Conservation (phyloP, 2,329 filamentous ascomycete species). For the Chaetomium olivaceum region DNA sequence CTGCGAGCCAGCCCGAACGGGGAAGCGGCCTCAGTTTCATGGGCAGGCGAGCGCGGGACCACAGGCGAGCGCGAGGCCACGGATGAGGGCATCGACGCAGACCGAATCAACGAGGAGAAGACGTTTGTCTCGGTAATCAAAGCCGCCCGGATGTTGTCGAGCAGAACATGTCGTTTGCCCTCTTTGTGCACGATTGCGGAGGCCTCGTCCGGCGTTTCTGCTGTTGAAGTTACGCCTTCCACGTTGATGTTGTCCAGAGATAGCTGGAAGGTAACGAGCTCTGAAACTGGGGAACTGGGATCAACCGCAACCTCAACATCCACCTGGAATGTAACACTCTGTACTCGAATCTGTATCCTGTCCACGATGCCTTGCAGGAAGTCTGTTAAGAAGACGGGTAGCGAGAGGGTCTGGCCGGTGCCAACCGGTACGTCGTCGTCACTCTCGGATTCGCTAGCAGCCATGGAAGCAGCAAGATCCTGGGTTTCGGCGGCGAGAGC, state of each 20-base stretch:
- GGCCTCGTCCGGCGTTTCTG: conserved; percentile 35
- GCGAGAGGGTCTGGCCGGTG: conserved; percentile 68
- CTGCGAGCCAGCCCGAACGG: conserved; percentile 21
- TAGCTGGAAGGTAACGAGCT: conserved; percentile 65
- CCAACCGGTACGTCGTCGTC: conserved; percentile 64
- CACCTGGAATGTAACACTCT: conserved; percentile 64
- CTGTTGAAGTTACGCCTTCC: conserved; percentile 60
- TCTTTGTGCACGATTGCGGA: conserved; percentile 52
- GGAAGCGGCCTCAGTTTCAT: conserved; percentile 28
- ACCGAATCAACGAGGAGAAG: conserved; percentile 60
- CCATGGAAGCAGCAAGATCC: conserved; percentile 61
- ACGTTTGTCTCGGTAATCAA: conserved; percentile 68
- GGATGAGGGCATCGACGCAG: conserved; percentile 61
- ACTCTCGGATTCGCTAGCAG: conserved; percentile 59
- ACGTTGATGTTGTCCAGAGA: conserved; percentile 65
- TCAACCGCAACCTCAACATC: conserved; percentile 61
- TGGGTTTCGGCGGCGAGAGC: conserved; percentile 64
- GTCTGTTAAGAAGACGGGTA: conserved; percentile 69
- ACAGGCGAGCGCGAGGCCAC: conserved; percentile 50
- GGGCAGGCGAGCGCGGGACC: conserved; percentile 48
- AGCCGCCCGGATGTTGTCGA: conserved; percentile 64
- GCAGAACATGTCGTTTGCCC: conserved; percentile 64
- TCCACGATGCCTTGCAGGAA: conserved; percentile 76
- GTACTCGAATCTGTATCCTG: conserved; percentile 66
- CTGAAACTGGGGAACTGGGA: conserved; percentile 46